phyloP scores from a whole-genome alignment of 441 rosid species.

The Croton setiger region DNA sequence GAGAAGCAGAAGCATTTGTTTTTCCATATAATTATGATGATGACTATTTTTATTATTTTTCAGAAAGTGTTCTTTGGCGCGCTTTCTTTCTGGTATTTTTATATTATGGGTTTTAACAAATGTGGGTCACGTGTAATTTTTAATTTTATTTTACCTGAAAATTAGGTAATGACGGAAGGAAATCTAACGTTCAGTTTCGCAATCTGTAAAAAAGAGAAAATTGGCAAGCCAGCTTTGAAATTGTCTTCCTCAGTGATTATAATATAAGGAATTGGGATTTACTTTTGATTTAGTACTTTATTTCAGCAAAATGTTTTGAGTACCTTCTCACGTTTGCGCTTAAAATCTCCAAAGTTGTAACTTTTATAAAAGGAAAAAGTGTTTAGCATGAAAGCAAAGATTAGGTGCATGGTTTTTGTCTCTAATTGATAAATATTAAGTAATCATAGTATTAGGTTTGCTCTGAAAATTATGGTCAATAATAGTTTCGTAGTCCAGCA shows the following conservation, averaged over 20 bases:
- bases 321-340: background rate
- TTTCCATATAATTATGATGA: background rate
- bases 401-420: slow-evolving; percentile 9
- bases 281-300: too few relatives aligned
- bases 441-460: slow-evolving; percentile 6
- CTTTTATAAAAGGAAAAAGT: background rate
- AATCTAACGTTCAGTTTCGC: slow-evolving; percentile 29
- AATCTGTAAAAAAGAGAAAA: slow-evolving; percentile 22
- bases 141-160: slow-evolving; percentile 28
- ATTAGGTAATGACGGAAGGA: slow-evolving; percentile 18
- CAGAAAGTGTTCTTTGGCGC: background rate
- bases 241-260: too few relatives aligned
- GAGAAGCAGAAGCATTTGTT: slow-evolving; percentile 4
- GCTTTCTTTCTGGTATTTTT: slow-evolving; percentile 4
- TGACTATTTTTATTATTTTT: background rate
- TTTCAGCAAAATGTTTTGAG: too few relatives aligned
- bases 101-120: slow-evolving; percentile 9
- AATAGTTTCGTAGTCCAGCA: slow-evolving; percentile 1
- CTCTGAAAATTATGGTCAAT: slow-evolving; percentile 15
- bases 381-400: slow-evolving; percentile 18
- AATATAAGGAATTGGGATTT: too few relatives aligned
- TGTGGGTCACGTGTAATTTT: slow-evolving; percentile 19
- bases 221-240: background rate
- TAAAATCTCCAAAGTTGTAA: background rate
- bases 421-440: slow-evolving; percentile 4